Evolutionary conservation across 495 filamentous ascomycete genomes (phyloP).

Genomic region (Daldinia concentrica): DNA sequence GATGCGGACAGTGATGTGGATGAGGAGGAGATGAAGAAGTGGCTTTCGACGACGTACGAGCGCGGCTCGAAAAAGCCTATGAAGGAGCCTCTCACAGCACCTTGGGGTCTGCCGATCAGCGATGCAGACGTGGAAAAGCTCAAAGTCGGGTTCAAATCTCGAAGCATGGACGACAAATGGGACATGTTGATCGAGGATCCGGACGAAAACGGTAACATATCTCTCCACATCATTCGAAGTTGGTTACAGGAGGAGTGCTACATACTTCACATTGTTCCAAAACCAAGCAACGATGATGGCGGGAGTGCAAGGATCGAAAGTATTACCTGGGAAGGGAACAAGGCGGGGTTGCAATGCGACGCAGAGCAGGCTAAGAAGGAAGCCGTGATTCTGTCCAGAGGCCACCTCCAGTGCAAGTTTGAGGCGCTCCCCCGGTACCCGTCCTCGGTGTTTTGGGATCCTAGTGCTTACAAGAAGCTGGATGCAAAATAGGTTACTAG

Average conservation of each 20-base stretch:
- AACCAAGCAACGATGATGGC: not conserved
- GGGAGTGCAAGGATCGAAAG: not conserved
- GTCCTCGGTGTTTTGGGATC: not conserved
- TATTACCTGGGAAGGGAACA: conserved; percentile 10
- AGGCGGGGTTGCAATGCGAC: not conserved
- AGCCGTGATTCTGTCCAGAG: not conserved
- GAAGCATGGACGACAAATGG: conserved; percentile 5
- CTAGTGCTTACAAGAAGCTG: not conserved
- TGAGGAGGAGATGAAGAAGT: not conserved
- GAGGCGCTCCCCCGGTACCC: conserved; percentile 1
- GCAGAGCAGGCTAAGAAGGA: conserved; percentile 11
- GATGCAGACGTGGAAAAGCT: not conserved
- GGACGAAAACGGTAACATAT: not conserved
- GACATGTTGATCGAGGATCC: not conserved
- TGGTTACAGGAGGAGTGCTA: not conserved
- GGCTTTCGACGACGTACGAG: not conserved
- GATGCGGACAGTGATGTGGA: not conserved
- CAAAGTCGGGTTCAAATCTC: conserved; percentile 2
- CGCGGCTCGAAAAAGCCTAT: not conserved
- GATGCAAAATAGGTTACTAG: not conserved
- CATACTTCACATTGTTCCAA: not conserved
- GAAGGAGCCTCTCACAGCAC: conserved; percentile 4
- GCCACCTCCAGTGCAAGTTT: not conserved
- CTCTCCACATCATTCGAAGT: not conserved
- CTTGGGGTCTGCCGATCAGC: conserved; percentile 1